Evolutionary conservation across 331 rosid genomes (phyloP).

Genomic region (Arachis monticola): DNA sequence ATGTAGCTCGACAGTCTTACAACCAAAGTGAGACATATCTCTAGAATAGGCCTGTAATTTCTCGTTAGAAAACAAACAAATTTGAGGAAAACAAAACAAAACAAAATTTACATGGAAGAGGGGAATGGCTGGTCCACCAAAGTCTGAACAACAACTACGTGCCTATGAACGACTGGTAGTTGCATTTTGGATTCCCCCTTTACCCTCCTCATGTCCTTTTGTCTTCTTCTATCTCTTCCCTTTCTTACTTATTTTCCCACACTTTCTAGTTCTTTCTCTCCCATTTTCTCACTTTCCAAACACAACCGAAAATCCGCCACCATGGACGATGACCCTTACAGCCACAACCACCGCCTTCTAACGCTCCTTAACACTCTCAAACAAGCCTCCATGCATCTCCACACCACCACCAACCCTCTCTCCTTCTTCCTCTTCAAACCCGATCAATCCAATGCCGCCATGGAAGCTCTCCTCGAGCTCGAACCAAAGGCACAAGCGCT

Average conservation of each 20-base stretch:
- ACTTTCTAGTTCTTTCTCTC: slow-evolving; percentile 2
- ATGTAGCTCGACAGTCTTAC: no score
- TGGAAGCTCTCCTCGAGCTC: no score
- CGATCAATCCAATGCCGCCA: no score
- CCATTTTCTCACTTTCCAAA: neutral
- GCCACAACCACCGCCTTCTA: slow-evolving; percentile 33
- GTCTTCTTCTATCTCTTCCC: neutral
- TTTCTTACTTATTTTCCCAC: neutral
- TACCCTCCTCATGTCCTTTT: neutral
- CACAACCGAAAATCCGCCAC: neutral
- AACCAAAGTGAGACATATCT: no score
- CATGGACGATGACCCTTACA: slow-evolving; percentile 26
- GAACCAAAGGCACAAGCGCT: slow-evolving; percentile 24
- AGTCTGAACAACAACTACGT: neutral
- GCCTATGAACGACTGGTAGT: neutral
- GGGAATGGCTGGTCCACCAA: neutral
- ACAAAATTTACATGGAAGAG: neutral
- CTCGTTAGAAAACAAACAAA: no score
- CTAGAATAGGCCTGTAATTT: no score
- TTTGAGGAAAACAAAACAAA: no score
- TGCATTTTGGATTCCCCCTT: neutral
- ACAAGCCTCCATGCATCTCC: no score
- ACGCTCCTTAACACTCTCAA: slow-evolving; percentile 46
- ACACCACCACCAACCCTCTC: no score
- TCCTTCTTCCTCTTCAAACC: no score